Percentiles rank a stretch among this genome's conserved stretches.
Conservation (phyloP, 2,329 filamentous ascomycete genomes). For the Niveomyces coronatus region DNA sequence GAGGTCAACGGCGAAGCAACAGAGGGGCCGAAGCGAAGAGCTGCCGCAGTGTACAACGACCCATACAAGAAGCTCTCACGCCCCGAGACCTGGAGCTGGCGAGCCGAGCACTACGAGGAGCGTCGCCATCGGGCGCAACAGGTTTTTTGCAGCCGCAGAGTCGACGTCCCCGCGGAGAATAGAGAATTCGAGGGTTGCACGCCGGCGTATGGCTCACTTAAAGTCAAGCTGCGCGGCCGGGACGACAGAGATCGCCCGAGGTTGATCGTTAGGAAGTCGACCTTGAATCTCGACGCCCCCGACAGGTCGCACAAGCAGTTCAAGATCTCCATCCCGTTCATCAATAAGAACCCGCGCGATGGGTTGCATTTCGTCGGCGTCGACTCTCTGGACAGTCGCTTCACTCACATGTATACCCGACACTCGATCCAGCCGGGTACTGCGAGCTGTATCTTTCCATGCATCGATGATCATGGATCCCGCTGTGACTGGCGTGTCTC, state of each 20-base stretch:
- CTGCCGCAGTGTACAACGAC: constrained; percentile 42
- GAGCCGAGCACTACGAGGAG: constrained; percentile 66
- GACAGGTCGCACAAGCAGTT: constrained; percentile 35
- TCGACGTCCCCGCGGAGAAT: constrained; percentile 44
- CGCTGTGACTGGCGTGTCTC: constrained; percentile 82
- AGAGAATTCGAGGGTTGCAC: constrained; percentile 46
- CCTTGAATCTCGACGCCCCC: constrained; percentile 19
- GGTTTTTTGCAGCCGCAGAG: constrained; percentile 39
- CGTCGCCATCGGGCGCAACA: constrained; percentile 55
- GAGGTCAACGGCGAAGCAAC: constrained; percentile 25
- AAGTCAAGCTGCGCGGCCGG: constrained; percentile 31
- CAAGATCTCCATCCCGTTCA: constrained; percentile 61
- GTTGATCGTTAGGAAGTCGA: constrained; percentile 36
- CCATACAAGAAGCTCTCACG: constrained; percentile 57
- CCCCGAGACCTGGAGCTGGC: constrained; percentile 49
- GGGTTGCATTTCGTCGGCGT: constrained; percentile 87
- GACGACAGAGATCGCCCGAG: constrained; percentile 29
- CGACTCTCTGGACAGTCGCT: constrained; percentile 67
- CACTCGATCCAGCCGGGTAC: constrained; percentile 70
- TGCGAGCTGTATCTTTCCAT: constrained; percentile 83
- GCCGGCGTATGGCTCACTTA: constrained; percentile 44
- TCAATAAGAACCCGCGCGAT: constrained; percentile 65
- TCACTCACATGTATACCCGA: constrained; percentile 84
- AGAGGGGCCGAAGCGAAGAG: constrained; percentile 29
- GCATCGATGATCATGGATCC: constrained; percentile 74